A percentile compares a stretch with the other conserved stretches of the same genome.
These are phyloP conservation scores for Candida loeiensis DNA, from an alignment of 805 yeast genomes.

Conservation along the genomic window DNA sequence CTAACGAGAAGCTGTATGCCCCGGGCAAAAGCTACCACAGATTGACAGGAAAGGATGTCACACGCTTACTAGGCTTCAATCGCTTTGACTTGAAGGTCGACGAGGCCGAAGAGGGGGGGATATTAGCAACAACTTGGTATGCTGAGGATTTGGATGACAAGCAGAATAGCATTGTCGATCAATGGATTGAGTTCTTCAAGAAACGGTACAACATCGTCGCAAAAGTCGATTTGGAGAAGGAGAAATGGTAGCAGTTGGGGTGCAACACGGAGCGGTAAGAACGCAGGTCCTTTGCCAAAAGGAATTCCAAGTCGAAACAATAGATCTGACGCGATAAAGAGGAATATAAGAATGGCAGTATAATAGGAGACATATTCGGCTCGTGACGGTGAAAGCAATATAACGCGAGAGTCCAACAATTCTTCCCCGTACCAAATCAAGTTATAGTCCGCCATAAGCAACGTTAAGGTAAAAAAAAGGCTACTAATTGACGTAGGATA, in stretches of 20 bases:
- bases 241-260: neutral
- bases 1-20: conserved; percentile 66
- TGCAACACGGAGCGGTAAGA: no score
- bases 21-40: conserved; percentile 70
- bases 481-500: no score
- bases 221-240: conserved; percentile 19
- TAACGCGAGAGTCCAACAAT: no score
- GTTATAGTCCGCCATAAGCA: no score
- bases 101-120: conserved; percentile 9
- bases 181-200: conserved; percentile 69
- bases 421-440: no score
- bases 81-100: conserved; percentile 24
- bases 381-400: no score
- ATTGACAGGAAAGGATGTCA: conserved; percentile 74
- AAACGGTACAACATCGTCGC: conserved; percentile 40
- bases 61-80: conserved; percentile 71
- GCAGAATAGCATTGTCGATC: conserved; percentile 60
- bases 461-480: no score
- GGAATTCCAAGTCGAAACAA: no score
- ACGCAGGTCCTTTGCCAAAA: no score
- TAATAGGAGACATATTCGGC: no score
- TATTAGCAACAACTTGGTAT: conserved; percentile 39
- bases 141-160: conserved; percentile 52
- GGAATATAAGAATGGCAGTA: no score
- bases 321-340: no score